Evolutionary conservation across 768 basidiomycete species (phyloP).

Genomic region (Lactarius psammicola): DNA sequence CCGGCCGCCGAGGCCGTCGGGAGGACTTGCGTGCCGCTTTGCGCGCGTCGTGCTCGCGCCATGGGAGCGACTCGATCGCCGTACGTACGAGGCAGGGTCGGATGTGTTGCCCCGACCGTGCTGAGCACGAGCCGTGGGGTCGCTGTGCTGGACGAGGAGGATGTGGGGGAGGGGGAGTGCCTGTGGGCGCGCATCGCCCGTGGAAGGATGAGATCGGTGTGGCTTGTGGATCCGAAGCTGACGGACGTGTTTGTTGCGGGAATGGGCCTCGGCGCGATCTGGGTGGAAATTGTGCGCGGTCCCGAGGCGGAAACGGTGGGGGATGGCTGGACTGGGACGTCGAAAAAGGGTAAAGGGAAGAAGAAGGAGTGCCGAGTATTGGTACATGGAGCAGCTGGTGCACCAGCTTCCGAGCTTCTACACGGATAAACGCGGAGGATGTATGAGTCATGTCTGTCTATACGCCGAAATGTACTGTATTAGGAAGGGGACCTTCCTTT

Average conservation of each 20-base stretch:
- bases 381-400: constrained; percentile 61
- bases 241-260: constrained; percentile 45
- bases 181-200: constrained; percentile 43
- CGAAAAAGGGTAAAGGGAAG: constrained; percentile 24
- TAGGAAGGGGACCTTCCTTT: constrained; percentile 25
- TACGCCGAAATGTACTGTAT: neutral
- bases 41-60: constrained; percentile 54
- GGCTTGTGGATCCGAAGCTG: constrained; percentile 45
- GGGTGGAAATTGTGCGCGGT: constrained; percentile 60
- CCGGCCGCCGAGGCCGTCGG: constrained; percentile 38
- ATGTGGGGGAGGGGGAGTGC: neutral
- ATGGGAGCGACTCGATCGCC: constrained; percentile 45
- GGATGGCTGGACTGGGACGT: constrained; percentile 11
- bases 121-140: constrained; percentile 40
- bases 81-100: constrained; percentile 34
- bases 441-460: neutral
- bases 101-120: constrained; percentile 41
- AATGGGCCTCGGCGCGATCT: constrained; percentile 63
- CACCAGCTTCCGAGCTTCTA: constrained; percentile 56
- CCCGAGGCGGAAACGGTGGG: constrained; percentile 28
- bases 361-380: constrained; percentile 41
- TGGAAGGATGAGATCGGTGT: constrained; percentile 58
- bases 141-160: constrained; percentile 33
- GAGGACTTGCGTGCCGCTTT: constrained; percentile 47
- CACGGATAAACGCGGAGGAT: constrained; percentile 32